A percentile compares a stretch with the other conserved stretches of the same genome.
phyloP scores from a whole-genome alignment of 2,329 filamentous ascomycete genomes.

The Stagonosporopsis vannaccii region DNA sequence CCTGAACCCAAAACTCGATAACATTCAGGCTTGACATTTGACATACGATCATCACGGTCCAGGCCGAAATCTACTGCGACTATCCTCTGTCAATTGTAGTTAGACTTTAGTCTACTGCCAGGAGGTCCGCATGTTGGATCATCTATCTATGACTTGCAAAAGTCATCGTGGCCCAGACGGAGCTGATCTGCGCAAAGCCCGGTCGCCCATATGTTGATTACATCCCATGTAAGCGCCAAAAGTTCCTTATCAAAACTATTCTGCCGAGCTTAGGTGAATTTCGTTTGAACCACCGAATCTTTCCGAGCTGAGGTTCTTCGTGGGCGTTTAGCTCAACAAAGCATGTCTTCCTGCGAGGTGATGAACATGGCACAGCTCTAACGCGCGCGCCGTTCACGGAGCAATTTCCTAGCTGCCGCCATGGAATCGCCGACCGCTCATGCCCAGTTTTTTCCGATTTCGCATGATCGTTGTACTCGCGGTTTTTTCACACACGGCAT shows the following conservation, averaged over 20 bases:
- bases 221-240: neutral
- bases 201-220: neutral
- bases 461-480: neutral
- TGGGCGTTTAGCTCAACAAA: conserved; percentile 8
- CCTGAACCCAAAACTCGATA: neutral
- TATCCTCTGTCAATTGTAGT: neutral
- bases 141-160: neutral
- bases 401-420: conserved; percentile 16
- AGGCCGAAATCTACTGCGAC: neutral
- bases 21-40: neutral
- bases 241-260: neutral
- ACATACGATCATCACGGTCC: conserved; percentile 4
- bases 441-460: conserved; percentile 1
- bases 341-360: neutral
- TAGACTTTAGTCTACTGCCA: neutral
- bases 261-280: neutral
- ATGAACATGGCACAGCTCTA: conserved; percentile 6
- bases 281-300: neutral
- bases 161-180: neutral
- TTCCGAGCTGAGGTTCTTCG: neutral
- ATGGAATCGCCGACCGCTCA: conserved; percentile 12
- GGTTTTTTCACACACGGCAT: neutral
- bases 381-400: conserved; percentile 13
- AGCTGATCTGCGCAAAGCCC: neutral
- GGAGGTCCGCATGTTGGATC: neutral